Base-by-base conservation (phyloP, 139 green algal genomes). In the Chlorella sp. region DNA sequence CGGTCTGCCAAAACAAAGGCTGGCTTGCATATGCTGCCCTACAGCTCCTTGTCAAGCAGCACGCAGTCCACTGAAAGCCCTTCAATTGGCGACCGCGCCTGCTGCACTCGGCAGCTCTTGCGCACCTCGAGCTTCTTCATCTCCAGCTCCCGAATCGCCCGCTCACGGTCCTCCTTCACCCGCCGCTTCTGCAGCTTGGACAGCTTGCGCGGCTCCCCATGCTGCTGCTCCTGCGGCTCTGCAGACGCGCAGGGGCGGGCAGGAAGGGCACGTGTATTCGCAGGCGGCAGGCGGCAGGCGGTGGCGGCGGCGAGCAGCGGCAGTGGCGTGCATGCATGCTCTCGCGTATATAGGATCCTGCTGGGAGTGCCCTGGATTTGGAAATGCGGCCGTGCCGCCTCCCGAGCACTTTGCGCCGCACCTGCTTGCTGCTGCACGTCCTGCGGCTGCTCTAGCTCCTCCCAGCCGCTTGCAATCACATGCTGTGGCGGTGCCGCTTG, bases 181-280 rank as follows among this genome's bases (percentile, higher is more conserved):
- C 90, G 89, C 92, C 93, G 92, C 84, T 94, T 94, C 20, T 88
- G 73, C 20, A 77, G 82, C 84, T 95, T 95, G 79, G 86, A 90
- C 41, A 91, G 73, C 75, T 91, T 76, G 41, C n/a, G 76, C 72
- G 14, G 51, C 36, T 65, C 56, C 85, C 46, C 60, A 36, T 86
- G n/a, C 51, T 60, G 51, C 79, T 84, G 79, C 43, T 26, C 58
- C 28, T 60, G 51, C 2, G 48, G 65, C 75, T 81, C 69, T 80
- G 84, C 54, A 67, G 41, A 26, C 9, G 48, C 2, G 2, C 26
- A 41, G 51, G 43, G 17, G 20, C 43, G 1, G n/a, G n/a, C 9
- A 4, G n/a, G 20, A 24, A 44, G 58, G 51, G 34, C 38, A 51
- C 34, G 8, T 73, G n/a, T 44, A 40, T 41, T 28, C 11, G n/a